Conservation (phyloP, 179 eudicot genomes). For the Vitellaria paradoxa region DNA sequence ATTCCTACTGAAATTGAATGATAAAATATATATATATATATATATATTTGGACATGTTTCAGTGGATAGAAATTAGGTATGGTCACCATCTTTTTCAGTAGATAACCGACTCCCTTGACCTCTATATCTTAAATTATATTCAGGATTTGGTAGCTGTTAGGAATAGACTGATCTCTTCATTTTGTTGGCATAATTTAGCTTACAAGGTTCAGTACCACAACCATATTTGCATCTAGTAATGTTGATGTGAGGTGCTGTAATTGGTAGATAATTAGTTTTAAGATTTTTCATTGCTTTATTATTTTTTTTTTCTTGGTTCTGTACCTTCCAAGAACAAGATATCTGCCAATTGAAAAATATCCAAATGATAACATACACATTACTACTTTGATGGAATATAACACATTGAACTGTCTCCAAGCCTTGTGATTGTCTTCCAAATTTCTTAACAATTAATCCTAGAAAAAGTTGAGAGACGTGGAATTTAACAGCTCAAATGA, state of each 20-base stretch:
- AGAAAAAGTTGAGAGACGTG: neutral
- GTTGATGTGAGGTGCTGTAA: neutral
- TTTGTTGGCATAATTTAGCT: neutral
- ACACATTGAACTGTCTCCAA: neutral
- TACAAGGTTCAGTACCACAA: neutral
- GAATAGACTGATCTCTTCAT: slow-evolving; percentile 1
- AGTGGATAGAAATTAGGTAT: slow-evolving; percentile 6
- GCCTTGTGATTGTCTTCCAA: neutral
- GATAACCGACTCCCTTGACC: slow-evolving; percentile 26
- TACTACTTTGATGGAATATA: neutral
- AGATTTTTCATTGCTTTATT: neutral
- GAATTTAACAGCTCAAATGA: neutral
- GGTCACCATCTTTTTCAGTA: slow-evolving; percentile 17
- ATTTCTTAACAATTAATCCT: no score
- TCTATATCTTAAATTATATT: neutral
- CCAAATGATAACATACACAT: no score
- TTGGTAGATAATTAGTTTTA: neutral
- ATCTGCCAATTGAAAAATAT: no score
- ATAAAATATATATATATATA: no score
- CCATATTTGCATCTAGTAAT: neutral
- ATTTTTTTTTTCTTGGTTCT: neutral
- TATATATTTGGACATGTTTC: neutral
- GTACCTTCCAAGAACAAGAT: neutral
- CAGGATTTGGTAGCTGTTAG: neutral
- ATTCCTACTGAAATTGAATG: neutral